Conservation (phyloP, 2,329 filamentous ascomycete genomes). For the Claviceps sp. region DNA sequence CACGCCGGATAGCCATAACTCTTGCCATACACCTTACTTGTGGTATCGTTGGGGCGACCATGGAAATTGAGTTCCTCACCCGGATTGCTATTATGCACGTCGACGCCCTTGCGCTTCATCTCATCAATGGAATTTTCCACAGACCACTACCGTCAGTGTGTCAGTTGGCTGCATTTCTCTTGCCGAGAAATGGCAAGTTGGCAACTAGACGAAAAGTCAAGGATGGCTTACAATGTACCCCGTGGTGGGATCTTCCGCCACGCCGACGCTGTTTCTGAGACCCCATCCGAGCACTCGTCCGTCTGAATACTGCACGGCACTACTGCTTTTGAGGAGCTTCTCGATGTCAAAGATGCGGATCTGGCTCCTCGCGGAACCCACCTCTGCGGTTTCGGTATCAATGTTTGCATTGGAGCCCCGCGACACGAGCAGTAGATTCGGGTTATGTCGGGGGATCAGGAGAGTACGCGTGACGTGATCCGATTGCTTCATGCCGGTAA, state of each 20-base stretch:
- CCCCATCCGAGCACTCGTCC: conserved; percentile 46
- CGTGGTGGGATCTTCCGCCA: conserved; percentile 42
- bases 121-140: conserved; percentile 57
- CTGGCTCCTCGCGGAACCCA: conserved; percentile 42
- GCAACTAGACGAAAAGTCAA: too few relatives aligned
- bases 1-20: conserved; percentile 55
- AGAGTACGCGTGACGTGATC: conserved; percentile 52
- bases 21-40: conserved; percentile 14
- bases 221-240: conserved; percentile 24
- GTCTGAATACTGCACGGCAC: conserved; percentile 25
- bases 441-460: conserved; percentile 36
- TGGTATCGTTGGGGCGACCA: conserved; percentile 32
- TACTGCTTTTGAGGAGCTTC: conserved; percentile 13
- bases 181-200: too few relatives aligned
- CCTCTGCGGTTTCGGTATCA: conserved; percentile 33
- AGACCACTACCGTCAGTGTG: conserved; percentile 21
- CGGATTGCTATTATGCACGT: conserved; percentile 53
- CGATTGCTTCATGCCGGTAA: conserved; percentile 41
- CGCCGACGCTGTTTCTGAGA: conserved; percentile 54
- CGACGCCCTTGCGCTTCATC: conserved; percentile 35
- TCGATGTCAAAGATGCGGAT: conserved; percentile 36
- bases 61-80: conserved; percentile 62
- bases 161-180: neutral
- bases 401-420: conserved; percentile 47
- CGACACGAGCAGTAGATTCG: conserved; percentile 45